phyloP scores from a whole-genome alignment of 75 land plant species.

The Pinus tabuliformis region DNA sequence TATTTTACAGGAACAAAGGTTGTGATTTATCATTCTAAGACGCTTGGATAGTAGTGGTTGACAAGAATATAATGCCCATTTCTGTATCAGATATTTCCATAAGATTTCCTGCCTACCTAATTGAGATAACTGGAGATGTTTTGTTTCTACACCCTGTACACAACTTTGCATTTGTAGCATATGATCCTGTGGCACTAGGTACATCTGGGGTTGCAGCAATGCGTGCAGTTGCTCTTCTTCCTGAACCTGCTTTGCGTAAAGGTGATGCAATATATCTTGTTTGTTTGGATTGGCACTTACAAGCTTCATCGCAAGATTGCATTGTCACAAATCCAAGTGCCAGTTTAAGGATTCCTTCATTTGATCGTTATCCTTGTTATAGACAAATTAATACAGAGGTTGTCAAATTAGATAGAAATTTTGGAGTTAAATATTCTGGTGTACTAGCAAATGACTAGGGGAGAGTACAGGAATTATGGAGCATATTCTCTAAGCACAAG shows the following conservation, averaged over 20 bases:
- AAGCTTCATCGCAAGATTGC: conserved; percentile 83
- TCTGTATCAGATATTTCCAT: conserved; percentile 85
- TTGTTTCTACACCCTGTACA: conserved; percentile 92
- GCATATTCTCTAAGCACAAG: conserved; percentile 35
- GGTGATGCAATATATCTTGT: conserved; percentile 89
- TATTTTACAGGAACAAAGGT: conserved; percentile 91
- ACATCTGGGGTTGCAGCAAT: conserved; percentile 60
- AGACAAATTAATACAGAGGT: too few relatives aligned
- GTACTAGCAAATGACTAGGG: too few relatives aligned
- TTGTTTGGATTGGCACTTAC: conserved; percentile 77
- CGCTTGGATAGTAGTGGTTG: conserved; percentile 76
- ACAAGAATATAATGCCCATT: conserved; percentile 83
- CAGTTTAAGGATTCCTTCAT: too few relatives aligned
- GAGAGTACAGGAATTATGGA: too few relatives aligned
- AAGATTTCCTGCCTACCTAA: conserved; percentile 84
- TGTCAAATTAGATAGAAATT: too few relatives aligned
- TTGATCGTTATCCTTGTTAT: conserved; percentile 18
- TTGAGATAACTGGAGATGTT: conserved; percentile 86
- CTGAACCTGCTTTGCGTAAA: conserved; percentile 68
- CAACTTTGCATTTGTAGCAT: conserved; percentile 85
- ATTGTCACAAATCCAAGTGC: too few relatives aligned
- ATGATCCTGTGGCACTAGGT: conserved; percentile 75
- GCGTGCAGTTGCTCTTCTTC: conserved; percentile 71
- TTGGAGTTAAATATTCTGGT: too few relatives aligned
- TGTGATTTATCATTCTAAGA: conserved; percentile 69